phyloP scores from a whole-genome alignment of 2,329 filamentous ascomycete species.

The Chrysoporthe austroafricana region DNA sequence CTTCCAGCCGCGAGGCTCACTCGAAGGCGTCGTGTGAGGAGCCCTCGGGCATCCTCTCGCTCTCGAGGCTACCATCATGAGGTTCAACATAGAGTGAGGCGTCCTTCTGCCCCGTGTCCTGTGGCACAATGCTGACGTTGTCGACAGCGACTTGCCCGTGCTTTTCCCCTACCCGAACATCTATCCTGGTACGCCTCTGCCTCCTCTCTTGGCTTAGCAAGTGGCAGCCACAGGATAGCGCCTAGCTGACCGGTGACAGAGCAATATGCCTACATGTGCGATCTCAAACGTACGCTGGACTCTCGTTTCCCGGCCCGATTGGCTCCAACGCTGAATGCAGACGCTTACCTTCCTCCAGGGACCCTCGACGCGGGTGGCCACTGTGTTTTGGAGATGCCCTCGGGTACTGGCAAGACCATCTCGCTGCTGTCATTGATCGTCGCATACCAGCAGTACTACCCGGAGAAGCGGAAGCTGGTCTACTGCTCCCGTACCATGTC shows the following conservation, averaged over 20 bases:
- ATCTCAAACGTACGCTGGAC: conserved; percentile 54
- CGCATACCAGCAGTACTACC: conserved; percentile 92
- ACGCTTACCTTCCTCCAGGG: conserved; percentile 40
- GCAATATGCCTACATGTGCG: conserved; percentile 65
- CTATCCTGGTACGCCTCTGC: conserved; percentile 46
- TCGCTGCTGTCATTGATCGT: conserved; percentile 94
- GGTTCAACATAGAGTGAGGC: conserved; percentile 55
- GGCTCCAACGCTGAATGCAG: conserved; percentile 13
- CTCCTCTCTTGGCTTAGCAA: conserved; percentile 17
- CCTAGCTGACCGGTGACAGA: conserved; percentile 39
- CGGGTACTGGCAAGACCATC: conserved; percentile 96
- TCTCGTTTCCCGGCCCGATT: neutral
- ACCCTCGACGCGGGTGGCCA: conserved; percentile 94
- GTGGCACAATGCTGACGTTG: conserved; percentile 15
- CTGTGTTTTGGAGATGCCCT: conserved; percentile 98
- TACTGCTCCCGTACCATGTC: conserved; percentile 99
- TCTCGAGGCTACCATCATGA: conserved; percentile 43
- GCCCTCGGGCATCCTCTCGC: neutral
- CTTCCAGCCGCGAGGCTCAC: neutral
- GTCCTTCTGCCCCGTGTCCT: conserved; percentile 8
- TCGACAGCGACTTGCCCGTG: conserved; percentile 55
- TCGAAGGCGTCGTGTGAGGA: neutral
- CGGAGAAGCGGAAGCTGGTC: conserved; percentile 92
- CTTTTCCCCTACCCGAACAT: conserved; percentile 64
- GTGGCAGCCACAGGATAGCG: neutral